Evolutionary conservation across 2,329 filamentous ascomycete genomes (phyloP).

Genomic region (Pestalotiopsis sp.): DNA sequence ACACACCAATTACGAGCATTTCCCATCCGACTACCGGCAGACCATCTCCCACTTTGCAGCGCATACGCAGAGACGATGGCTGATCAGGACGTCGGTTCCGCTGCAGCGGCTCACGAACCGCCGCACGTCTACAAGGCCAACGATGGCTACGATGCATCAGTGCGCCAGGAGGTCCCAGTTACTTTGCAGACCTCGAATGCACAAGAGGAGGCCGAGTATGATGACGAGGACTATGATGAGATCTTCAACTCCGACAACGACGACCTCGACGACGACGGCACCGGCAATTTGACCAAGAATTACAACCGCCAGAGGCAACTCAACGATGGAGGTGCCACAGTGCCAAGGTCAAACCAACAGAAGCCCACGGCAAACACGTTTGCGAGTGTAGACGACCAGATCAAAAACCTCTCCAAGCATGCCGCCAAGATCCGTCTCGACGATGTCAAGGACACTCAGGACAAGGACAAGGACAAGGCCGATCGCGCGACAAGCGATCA

Average conservation of each 20-base stretch:
- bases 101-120: slow-evolving; percentile 47
- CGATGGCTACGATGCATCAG: slow-evolving; percentile 45
- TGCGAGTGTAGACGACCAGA: slow-evolving; percentile 83
- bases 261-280: slow-evolving; percentile 47
- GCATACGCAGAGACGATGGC: background rate
- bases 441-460: slow-evolving; percentile 56
- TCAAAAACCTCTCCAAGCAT: slow-evolving; percentile 81
- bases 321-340: slow-evolving; percentile 49
- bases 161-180: slow-evolving; percentile 30
- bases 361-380: slow-evolving; percentile 80
- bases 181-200: background rate
- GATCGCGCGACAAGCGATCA: slow-evolving; percentile 94
- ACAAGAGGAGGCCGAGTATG: slow-evolving; percentile 31
- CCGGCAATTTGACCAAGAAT: slow-evolving; percentile 77
- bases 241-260: slow-evolving; percentile 45
- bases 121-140: slow-evolving; percentile 47
- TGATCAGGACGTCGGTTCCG: slow-evolving; percentile 14
- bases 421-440: slow-evolving; percentile 85
- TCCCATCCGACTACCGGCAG: background rate
- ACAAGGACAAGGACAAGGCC: slow-evolving; percentile 78
- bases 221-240: slow-evolving; percentile 42
- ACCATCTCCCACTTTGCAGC: background rate
- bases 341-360: slow-evolving; percentile 76
- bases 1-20: no score
- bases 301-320: slow-evolving; percentile 84